phyloP scores from a whole-genome alignment of 257 asterid species.

The Ilex asprella region DNA sequence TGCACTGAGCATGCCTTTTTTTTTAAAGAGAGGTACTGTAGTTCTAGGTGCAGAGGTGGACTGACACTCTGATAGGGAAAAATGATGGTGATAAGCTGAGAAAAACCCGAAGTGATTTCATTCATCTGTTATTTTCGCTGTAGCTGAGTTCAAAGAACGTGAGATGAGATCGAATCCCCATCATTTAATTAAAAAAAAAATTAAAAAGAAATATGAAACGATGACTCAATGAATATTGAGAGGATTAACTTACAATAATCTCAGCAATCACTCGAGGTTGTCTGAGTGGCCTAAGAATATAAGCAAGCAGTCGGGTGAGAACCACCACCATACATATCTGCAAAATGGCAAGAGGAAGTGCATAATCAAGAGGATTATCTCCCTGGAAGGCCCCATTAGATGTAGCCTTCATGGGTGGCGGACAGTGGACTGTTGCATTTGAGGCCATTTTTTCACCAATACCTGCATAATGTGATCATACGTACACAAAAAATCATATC shows the following conservation, averaged over 20 bases:
- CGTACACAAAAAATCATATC: too few relatives aligned
- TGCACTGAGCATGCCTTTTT: too few relatives aligned
- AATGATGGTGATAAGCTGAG: too few relatives aligned
- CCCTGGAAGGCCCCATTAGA: conserved; percentile 82
- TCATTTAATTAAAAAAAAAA: too few relatives aligned
- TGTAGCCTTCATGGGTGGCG: conserved; percentile 40
- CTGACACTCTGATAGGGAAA: conserved; percentile 5
- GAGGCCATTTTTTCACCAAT: conserved; percentile 12
- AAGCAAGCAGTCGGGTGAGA: conserved; percentile 15
- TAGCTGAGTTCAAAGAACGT: too few relatives aligned
- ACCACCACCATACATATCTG: conserved; percentile 18
- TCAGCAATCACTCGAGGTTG: conserved; percentile 91
- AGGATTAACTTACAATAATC: conserved; percentile 47
- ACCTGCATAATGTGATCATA: background rate
- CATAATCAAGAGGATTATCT: conserved; percentile 60
- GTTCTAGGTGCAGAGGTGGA: too few relatives aligned
- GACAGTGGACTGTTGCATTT: conserved; percentile 7
- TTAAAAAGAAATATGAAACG: background rate
- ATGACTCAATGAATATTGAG: background rate
- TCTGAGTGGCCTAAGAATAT: conserved; percentile 38
- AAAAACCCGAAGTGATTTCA: conserved; percentile 16
- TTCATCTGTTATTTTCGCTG: too few relatives aligned
- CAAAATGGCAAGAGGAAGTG: conserved; percentile 24
- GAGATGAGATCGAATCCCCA: background rate
- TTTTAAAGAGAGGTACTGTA: too few relatives aligned